Evolutionary conservation across 495 filamentous ascomycete species (phyloP), one percentile per base, ranked within the genome.

Genomic region (Mytilinidion resinicola): DNA sequence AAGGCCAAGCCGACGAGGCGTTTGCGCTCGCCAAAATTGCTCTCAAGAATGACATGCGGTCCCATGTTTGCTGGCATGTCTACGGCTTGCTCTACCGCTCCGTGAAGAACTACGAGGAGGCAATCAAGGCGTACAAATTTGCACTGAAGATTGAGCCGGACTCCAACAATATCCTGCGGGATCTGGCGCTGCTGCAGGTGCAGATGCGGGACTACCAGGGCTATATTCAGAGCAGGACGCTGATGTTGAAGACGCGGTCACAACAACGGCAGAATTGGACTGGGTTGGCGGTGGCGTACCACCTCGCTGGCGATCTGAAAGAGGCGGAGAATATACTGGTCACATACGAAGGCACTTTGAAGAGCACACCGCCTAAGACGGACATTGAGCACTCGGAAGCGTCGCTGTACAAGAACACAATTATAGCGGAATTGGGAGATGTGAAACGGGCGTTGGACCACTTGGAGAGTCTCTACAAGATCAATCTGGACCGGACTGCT

Each of bases 11-110:
- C 17, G 88, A 96, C 46, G 93, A 99, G 76, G 93, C 93, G 0
- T 97, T 97, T 70, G 82, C 82, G 34, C 79, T 99, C 53, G 92
- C 88, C 61, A 97, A 96, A 76, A 80, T 88, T 55, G 93, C 93
- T 47, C 78, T 99, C 44, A 87, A 83, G 49, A 88, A 91, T 60
- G 91, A 96, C 66, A 96, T 97, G 91, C 96, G 91, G 74, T 96
- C 91, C 60, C 95, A 97, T 72, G 90, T 97, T 64, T 96, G 91
- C 76, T 99, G 93, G 93, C 93, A 99, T 72, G 95, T 99, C 38
- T 97, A 97, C 67, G 93, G 93, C n/a, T 75, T 99, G 57, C 80
- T 99, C 39, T 96, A 91, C 72, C 84, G 92, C 33, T 83, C 89
- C 25, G 82, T 85, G 64, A 97, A 97, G 80, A 96, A 97, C 76